Evolutionary conservation across 1,139 yeast genomes (phyloP), one percentile per base, ranked within the genome.

Genomic region (Sugiyamaella novakii): DNA sequence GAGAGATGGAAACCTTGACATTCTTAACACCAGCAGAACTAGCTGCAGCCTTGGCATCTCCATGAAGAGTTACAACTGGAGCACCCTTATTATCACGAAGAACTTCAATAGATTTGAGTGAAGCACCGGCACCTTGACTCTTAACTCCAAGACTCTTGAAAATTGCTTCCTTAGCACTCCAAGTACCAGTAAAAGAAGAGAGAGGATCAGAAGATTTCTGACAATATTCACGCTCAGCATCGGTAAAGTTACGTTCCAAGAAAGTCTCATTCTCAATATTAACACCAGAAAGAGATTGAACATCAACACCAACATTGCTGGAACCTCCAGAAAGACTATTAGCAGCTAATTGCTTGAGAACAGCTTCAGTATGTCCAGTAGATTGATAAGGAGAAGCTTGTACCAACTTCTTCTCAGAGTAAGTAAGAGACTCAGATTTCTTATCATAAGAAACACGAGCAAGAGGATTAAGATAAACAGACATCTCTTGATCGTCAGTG

Each of bases 131-230:
- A 55, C 99, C 99, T 68, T 83, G 80, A 39, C 95, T 84, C 64
- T 81, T 79, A 55, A 88, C 95, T 55, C 95, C 92, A 63, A 92
- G 77, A 17, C 96, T 87, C 76, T 92, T 92, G 82, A 92, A 92
- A 36, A 89, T 97, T 33, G 99, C 98, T 74, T 92, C 99, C 74
- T 92, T 92, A 47, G 98, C 98, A 38, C 96, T 87, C 99, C 99
- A 92, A 44, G 95, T 86, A 48, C 99, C 99, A 30, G 98, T 91
- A 71, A 79, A 92, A 5, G 97, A 88, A 17, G 98, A 89, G 67
- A 82, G 87, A 49, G 95, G 87, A 59, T 77, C 77, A 36, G 96
- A 81, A 45, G 74, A 65, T 51, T 71, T 66, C 41, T 46, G 40
- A 70, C 98, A 91, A 77, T 92, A 92, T 43, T 72, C 75, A 60